Evolutionary conservation across 2,329 filamentous ascomycete genomes (phyloP).

Genomic region (Hortaea sp.): DNA sequence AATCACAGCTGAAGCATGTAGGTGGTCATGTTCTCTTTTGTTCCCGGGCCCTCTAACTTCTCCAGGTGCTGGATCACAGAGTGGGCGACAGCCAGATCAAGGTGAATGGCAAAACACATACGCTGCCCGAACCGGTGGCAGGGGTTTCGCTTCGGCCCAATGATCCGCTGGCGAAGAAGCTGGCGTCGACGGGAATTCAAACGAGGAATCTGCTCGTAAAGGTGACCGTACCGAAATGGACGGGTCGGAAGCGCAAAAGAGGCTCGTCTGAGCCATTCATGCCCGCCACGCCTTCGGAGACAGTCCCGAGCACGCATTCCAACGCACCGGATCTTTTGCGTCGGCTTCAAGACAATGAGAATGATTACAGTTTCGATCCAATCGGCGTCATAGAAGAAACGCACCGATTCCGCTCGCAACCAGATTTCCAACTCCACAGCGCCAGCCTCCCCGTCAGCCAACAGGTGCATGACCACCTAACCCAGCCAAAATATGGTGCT

Average conservation of each 20-base stretch:
- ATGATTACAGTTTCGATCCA: slow-evolving; percentile 18
- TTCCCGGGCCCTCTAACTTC: too few species aligned
- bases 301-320: slow-evolving; percentile 1
- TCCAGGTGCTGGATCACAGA: slow-evolving; percentile 22
- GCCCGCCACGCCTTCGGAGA: not conserved
- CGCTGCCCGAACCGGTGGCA: slow-evolving; percentile 33
- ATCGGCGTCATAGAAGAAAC: slow-evolving; percentile 59
- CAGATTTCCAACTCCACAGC: slow-evolving; percentile 60
- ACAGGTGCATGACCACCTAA: slow-evolving; percentile 59
- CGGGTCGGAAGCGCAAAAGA: slow-evolving; percentile 74
- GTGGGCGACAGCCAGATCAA: slow-evolving; percentile 20
- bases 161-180: slow-evolving; percentile 66
- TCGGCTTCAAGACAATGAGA: slow-evolving; percentile 20
- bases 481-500: slow-evolving; percentile 54
- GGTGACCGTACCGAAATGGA: slow-evolving; percentile 75
- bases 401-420: slow-evolving; percentile 76
- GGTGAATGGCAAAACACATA: slow-evolving; percentile 12
- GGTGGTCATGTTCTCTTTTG: slow-evolving; percentile 4
- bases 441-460: slow-evolving; percentile 49
- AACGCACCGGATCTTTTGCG: slow-evolving; percentile 19
- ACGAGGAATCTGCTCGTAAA: slow-evolving; percentile 81
- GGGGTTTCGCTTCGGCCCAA: slow-evolving; percentile 71
- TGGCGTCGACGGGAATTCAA: slow-evolving; percentile 63
- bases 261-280: slow-evolving; percentile 53
- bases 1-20: slow-evolving; percentile 45